These are phyloP conservation scores for Candida michaelii DNA, from an alignment of 805 yeast genomes.

Conservation along the genomic window DNA sequence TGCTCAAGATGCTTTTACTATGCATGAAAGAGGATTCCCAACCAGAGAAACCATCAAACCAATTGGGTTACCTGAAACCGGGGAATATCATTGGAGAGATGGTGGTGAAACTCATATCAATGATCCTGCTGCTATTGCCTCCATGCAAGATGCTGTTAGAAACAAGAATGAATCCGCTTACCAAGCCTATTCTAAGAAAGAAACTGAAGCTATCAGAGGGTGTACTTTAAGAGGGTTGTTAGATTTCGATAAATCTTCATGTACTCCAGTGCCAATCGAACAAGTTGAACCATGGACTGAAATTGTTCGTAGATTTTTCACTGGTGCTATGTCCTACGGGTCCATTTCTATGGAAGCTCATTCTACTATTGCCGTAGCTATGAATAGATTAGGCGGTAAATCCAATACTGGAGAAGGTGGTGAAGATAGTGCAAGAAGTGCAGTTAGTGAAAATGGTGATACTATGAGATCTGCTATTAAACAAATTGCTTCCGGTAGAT, in stretches of 20 bases:
- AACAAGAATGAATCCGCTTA: conserved; percentile 94
- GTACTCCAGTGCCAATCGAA: conserved; percentile 83
- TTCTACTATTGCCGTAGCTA: conserved; percentile 95
- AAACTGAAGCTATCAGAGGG: conserved; percentile 84
- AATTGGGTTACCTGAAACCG: conserved; percentile 82
- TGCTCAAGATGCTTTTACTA: conserved; percentile 93
- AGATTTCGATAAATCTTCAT: conserved; percentile 78
- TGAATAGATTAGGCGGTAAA: conserved; percentile 97
- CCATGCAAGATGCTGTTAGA: conserved; percentile 96
- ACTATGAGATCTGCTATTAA: conserved; percentile 98
- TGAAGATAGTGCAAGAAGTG: conserved; percentile 91
- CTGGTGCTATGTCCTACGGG: conserved; percentile 99
- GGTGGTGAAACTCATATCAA: conserved; percentile 96
- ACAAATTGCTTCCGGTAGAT: conserved; percentile 97
- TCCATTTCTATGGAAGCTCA: conserved; percentile 98
- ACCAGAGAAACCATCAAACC: conserved; percentile 68
- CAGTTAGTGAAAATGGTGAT: conserved; percentile 81
- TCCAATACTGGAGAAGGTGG: conserved; percentile 99
- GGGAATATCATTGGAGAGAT: conserved; percentile 98
- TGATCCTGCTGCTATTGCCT: conserved; percentile 93
- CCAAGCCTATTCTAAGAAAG: conserved; percentile 84
- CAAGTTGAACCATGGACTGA: conserved; percentile 99
- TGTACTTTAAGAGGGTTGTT: conserved; percentile 93
- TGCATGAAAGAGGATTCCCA: conserved; percentile 93
- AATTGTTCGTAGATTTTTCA: conserved; percentile 92